A percentile compares a stretch with the other conserved stretches of the same genome.
Evolutionary conservation across 2,329 filamentous ascomycete species (phyloP).

Genomic region (Aspergillus latus): DNA sequence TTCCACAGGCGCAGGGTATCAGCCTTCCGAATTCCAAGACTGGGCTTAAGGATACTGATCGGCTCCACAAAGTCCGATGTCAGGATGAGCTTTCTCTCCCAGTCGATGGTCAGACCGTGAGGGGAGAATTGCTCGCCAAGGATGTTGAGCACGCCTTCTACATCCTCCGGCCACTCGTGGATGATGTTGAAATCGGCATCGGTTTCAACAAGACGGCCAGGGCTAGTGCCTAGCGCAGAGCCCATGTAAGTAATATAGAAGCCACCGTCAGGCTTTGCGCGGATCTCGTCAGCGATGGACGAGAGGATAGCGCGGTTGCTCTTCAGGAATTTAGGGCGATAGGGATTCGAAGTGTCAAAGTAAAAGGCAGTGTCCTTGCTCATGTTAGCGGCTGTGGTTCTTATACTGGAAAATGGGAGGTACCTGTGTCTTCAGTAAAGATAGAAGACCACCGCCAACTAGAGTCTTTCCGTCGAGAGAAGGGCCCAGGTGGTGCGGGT

Average conservation of each 20-base stretch:
- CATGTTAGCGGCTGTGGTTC: neutral
- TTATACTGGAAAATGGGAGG: neutral
- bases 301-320: slow-evolving; percentile 60
- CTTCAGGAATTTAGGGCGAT: slow-evolving; percentile 59
- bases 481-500: slow-evolving; percentile 59
- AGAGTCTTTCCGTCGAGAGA: slow-evolving; percentile 59
- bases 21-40: slow-evolving; percentile 53
- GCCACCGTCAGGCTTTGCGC: slow-evolving; percentile 61
- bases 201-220: slow-evolving; percentile 62
- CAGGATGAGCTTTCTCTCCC: slow-evolving; percentile 56
- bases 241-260: slow-evolving; percentile 66
- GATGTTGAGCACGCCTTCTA: slow-evolving; percentile 55
- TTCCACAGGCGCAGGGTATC: slow-evolving; percentile 63
- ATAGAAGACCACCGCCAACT: slow-evolving; percentile 54
- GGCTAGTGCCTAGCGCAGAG: slow-evolving; percentile 57
- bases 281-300: slow-evolving; percentile 63
- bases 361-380: slow-evolving; percentile 61
- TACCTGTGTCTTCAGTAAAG: slow-evolving; percentile 13
- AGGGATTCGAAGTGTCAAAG: slow-evolving; percentile 60
- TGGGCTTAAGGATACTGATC: slow-evolving; percentile 61
- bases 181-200: slow-evolving; percentile 61
- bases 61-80: slow-evolving; percentile 66
- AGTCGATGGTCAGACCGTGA: slow-evolving; percentile 61
- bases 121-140: slow-evolving; percentile 62
- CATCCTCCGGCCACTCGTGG: slow-evolving; percentile 62